Percentiles rank a stretch among this genome's conserved stretches.
Evolutionary conservation across 257 asterid species (phyloP).

Genomic region (Solanum bukasovii): DNA sequence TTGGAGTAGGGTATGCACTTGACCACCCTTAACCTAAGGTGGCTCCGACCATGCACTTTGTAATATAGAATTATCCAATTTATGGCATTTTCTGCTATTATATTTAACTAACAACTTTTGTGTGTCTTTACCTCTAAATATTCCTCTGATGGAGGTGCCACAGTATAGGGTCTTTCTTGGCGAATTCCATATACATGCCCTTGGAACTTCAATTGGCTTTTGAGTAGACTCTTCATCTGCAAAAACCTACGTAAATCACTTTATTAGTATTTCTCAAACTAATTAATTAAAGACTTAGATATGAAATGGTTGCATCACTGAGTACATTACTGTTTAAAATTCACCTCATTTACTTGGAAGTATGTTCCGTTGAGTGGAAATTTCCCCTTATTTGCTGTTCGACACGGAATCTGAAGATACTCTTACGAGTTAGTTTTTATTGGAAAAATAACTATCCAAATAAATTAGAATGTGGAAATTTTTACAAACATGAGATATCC

Average conservation of each 20-base stretch:
- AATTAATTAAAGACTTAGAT: not conserved
- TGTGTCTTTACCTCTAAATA: slow-evolving; percentile 18
- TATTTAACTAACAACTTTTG: not conserved
- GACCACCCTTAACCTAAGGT: not conserved
- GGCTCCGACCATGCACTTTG: not conserved
- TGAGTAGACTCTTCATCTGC: slow-evolving; percentile 25
- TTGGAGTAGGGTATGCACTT: not conserved
- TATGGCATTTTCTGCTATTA: not conserved
- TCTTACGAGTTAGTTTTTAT: not conserved
- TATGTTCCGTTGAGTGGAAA: slow-evolving; percentile 25
- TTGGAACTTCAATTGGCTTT: slow-evolving; percentile 13
- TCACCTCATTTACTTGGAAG: slow-evolving; percentile 29
- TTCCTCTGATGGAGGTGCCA: slow-evolving; percentile 13
- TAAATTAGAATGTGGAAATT: not conserved
- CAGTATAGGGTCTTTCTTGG: slow-evolving; percentile 11
- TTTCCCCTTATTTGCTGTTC: slow-evolving; percentile 17
- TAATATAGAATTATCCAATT: not conserved
- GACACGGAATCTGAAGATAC: slow-evolving; percentile 12
- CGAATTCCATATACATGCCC: slow-evolving; percentile 9
- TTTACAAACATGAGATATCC: not conserved
- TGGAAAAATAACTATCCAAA: not conserved
- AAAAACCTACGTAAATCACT: slow-evolving; percentile 13
- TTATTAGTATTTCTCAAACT: not conserved
- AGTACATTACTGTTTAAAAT: not conserved
- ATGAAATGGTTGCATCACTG: not conserved